Conservation (phyloP, 2,329 filamentous ascomycete species). For the Escovopsis sp. region DNA sequence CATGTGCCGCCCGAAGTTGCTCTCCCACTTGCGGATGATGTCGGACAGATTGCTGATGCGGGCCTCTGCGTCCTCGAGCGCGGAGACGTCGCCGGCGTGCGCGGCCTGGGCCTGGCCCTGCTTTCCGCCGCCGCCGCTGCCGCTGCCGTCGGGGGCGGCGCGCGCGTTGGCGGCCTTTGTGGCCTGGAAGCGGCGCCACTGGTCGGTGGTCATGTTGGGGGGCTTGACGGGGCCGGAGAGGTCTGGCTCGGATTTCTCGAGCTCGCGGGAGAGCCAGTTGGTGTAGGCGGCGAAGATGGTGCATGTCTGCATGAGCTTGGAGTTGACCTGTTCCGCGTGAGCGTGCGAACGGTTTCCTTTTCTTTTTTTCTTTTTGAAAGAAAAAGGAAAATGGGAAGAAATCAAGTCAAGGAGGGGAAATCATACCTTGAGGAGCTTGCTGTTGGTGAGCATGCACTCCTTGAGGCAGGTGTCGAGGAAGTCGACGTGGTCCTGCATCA, state of each 20-base stretch:
- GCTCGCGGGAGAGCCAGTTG: slow-evolving; percentile 67
- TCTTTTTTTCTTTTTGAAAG: too few relatives aligned
- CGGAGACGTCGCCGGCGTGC: slow-evolving; percentile 19
- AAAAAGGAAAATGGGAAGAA: neutral
- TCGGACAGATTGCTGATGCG: slow-evolving; percentile 68
- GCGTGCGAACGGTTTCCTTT: neutral
- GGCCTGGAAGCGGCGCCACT: slow-evolving; percentile 44
- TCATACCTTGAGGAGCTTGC: slow-evolving; percentile 74
- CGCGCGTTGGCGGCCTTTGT: slow-evolving; percentile 26
- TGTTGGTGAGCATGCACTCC: slow-evolving; percentile 97
- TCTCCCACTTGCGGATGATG: slow-evolving; percentile 80
- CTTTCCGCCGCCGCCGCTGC: too few relatives aligned
- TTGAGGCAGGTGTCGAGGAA: slow-evolving; percentile 96
- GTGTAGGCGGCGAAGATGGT: slow-evolving; percentile 88
- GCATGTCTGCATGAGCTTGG: slow-evolving; percentile 92
- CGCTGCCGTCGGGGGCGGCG: slow-evolving; percentile 16
- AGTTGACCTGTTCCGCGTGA: slow-evolving; percentile 59
- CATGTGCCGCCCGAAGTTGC: slow-evolving; percentile 80
- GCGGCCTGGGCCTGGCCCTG: slow-evolving; percentile 7
- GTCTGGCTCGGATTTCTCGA: slow-evolving; percentile 73
- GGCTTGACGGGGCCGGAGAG: slow-evolving; percentile 47
- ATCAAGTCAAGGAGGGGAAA: neutral
- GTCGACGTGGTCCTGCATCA: slow-evolving; percentile 98
- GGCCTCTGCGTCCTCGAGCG: slow-evolving; percentile 24
- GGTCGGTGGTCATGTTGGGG: slow-evolving; percentile 41